phyloP scores from a whole-genome alignment of 1,284 basidiomycete genomes.

The Veloboletus limbatus region DNA sequence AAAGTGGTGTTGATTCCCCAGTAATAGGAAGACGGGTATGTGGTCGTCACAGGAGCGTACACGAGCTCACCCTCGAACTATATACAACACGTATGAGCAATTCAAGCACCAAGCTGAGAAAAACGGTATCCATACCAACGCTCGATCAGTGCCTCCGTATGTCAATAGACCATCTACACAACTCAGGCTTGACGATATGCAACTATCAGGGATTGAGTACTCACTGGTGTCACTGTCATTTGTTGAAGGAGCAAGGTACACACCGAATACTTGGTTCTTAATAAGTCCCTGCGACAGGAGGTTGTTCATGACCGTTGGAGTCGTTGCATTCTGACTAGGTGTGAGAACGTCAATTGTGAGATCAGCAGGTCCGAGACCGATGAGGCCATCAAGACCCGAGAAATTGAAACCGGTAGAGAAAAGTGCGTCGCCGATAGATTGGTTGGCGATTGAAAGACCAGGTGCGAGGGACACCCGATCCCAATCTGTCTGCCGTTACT shows the following conservation, averaged over 20 bases:
- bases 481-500: conserved; percentile 14
- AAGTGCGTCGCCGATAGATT: conserved; percentile 28
- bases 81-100: background rate
- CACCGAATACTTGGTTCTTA: conserved; percentile 16
- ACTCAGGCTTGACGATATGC: background rate
- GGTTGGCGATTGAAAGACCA: conserved; percentile 20
- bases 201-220: background rate
- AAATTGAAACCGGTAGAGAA: conserved; percentile 3
- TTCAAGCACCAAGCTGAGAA: background rate
- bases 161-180: conserved; percentile 27
- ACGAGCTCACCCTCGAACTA: background rate
- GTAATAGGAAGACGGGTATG: conserved; percentile 14
- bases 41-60: conserved; percentile 24
- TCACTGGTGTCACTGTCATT: conserved; percentile 20
- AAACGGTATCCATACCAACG: conserved; percentile 15
- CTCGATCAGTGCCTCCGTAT: conserved; percentile 24
- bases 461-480: conserved; percentile 23
- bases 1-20: conserved; percentile 29
- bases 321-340: background rate
- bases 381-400: conserved; percentile 20
- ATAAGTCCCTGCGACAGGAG: conserved; percentile 22
- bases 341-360: conserved; percentile 19
- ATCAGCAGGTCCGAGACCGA: conserved; percentile 27
- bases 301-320: conserved; percentile 29
- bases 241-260: conserved; percentile 27